A percentile compares a stretch with the other conserved stretches of the same genome.
Conservation (phyloP, 2,329 filamentous ascomycete genomes). For the Rhinocladiella mackenziei region DNA sequence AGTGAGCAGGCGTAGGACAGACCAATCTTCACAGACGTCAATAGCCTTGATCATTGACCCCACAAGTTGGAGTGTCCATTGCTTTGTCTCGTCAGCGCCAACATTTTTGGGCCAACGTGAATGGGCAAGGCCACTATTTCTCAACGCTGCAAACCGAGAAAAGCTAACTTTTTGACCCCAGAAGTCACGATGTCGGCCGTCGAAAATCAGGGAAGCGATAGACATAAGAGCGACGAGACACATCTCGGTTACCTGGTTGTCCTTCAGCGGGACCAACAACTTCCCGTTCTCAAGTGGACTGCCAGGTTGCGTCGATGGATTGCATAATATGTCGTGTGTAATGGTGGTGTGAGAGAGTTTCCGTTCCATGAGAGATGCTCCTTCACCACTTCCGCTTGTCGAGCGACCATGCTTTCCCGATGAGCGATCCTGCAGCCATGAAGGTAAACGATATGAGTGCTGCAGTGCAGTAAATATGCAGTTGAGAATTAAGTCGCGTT, state of each 20-base stretch:
- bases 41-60: constrained; percentile 15
- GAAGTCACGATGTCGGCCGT: background rate
- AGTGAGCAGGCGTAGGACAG: constrained; percentile 18
- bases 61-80: background rate
- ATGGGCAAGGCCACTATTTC: constrained; percentile 19
- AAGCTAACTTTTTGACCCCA: constrained; percentile 13
- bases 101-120: constrained; percentile 12
- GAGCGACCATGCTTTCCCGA: constrained; percentile 12
- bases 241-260: constrained; percentile 14
- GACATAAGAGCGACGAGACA: constrained; percentile 18
- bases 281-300: background rate
- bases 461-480: constrained; percentile 20
- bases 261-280: constrained; percentile 12
- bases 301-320: background rate
- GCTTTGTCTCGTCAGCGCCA: background rate
- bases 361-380: constrained; percentile 1
- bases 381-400: constrained; percentile 7
- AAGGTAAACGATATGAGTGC: constrained; percentile 15
- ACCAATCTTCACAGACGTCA: constrained; percentile 23
- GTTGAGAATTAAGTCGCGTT: constrained; percentile 15
- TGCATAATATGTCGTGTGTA: background rate
- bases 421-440: constrained; percentile 5
- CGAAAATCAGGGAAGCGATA: constrained; percentile 14
- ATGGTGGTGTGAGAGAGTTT: constrained; percentile 1
- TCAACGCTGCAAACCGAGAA: constrained; percentile 7